Evolutionary conservation across 179 eudicot genomes (phyloP).

Genomic region (Beta macrorhiza): DNA sequence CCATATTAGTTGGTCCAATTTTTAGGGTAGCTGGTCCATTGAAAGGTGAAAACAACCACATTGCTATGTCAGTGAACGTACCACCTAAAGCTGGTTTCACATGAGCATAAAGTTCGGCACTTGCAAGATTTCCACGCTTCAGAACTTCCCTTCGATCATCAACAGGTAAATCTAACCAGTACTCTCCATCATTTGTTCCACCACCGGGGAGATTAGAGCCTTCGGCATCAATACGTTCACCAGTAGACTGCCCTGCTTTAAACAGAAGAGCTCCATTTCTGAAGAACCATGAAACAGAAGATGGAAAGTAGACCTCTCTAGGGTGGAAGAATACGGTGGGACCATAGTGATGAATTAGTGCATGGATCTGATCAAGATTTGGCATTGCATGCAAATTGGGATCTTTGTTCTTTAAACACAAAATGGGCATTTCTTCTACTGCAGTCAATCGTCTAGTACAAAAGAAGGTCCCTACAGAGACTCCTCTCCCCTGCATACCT

Average conservation of each 20-base stretch:
- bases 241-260: conserved; percentile 35
- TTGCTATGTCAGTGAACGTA: conserved; percentile 71
- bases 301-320: conserved; percentile 67
- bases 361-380: conserved; percentile 63
- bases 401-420: conserved; percentile 67
- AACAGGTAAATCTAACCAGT: conserved; percentile 79
- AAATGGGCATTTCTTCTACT: conserved; percentile 40
- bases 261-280: conserved; percentile 61
- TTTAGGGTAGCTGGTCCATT: conserved; percentile 84
- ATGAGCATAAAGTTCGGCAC: conserved; percentile 72
- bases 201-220: conserved; percentile 75
- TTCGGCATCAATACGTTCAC: conserved; percentile 52
- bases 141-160: conserved; percentile 45
- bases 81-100: conserved; percentile 91
- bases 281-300: conserved; percentile 86
- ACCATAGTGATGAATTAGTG: conserved; percentile 74
- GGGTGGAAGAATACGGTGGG: conserved; percentile 90
- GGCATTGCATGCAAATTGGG: conserved; percentile 61
- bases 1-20: conserved; percentile 48
- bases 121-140: conserved; percentile 61
- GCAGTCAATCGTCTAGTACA: conserved; percentile 43
- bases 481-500: conserved; percentile 69
- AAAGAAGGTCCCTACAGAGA: conserved; percentile 65
- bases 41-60: conserved; percentile 92
- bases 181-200: conserved; percentile 64